phyloP scores from a whole-genome alignment of 148 eudicot species.

The Chenopodium formosanum region DNA sequence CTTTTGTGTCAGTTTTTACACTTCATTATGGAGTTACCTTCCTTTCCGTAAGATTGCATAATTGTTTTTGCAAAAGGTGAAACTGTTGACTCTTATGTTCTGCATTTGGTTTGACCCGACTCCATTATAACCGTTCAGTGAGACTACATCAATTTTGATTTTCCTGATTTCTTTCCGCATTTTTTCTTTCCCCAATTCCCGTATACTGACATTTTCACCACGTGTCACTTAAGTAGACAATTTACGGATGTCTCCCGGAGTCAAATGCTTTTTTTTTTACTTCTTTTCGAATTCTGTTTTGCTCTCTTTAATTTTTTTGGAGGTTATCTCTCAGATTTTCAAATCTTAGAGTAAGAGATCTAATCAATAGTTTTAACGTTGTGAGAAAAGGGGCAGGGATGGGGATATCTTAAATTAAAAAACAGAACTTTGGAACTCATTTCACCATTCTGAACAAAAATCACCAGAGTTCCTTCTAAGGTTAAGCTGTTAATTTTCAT shows the following conservation, averaged over 20 bases:
- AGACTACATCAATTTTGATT: conserved; percentile 3
- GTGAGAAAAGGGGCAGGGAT: background rate
- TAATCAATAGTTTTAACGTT: background rate
- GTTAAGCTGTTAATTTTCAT: conserved; percentile 14
- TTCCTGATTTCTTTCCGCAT: background rate
- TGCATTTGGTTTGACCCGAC: conserved; percentile 6
- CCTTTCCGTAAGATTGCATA: background rate
- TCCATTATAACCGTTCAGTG: conserved; percentile 10
- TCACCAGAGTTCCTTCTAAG: background rate
- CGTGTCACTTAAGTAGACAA: background rate
- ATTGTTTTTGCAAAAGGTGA: conserved; percentile 3
- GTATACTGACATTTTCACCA: background rate
- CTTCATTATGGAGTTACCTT: background rate
- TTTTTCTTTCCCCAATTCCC: background rate
- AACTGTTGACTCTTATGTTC: conserved; percentile 6
- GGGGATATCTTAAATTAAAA: background rate
- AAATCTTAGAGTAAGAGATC: background rate
- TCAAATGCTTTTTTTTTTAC: background rate
- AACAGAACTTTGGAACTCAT: background rate
- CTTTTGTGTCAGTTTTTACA: conserved; percentile 13
- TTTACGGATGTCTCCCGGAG: background rate
- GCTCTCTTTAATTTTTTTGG: background rate
- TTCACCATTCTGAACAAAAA: background rate
- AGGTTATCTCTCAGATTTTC: background rate
- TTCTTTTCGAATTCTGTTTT: background rate